A percentile compares a stretch with the other conserved stretches of the same genome.
phyloP scores from a whole-genome alignment of 306 rosid genomes.

The Rosa persica region DNA sequence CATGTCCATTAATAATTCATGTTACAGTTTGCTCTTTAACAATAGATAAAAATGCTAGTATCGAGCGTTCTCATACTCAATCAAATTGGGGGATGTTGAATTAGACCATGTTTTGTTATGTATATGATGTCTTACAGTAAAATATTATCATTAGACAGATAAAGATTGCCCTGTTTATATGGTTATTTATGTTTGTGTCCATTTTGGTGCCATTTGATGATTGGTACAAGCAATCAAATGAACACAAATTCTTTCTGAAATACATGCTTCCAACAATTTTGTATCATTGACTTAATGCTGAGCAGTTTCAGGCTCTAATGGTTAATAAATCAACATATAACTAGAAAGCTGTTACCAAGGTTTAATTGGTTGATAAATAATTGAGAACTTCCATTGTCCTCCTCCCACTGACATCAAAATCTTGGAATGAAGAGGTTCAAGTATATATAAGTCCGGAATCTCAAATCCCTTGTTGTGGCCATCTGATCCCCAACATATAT shows the following conservation, averaged over 20 bases:
- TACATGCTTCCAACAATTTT: conserved; percentile 3
- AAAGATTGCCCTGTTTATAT: not conserved
- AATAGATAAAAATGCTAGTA: not conserved
- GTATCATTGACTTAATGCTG: too few relatives aligned
- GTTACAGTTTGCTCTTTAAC: not conserved
- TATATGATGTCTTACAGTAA: not conserved
- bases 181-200: not conserved
- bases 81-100: not conserved
- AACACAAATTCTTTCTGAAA: not conserved
- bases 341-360: too few relatives aligned
- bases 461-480: too few relatives aligned
- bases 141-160: not conserved
- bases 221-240: not conserved
- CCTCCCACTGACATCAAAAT: too few relatives aligned
- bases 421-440: too few relatives aligned
- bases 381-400: too few relatives aligned
- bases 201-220: not conserved
- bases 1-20: not conserved
- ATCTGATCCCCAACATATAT: too few relatives aligned
- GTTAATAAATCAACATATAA: too few relatives aligned
- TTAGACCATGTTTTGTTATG: not conserved
- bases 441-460: too few relatives aligned
- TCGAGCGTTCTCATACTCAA: not conserved
- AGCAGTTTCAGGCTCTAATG: too few relatives aligned
- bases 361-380: too few relatives aligned